Percentiles rank a stretch among this genome's conserved stretches.
Conservation (phyloP, 73 alveolate species). For the Urostyla sp. region DNA sequence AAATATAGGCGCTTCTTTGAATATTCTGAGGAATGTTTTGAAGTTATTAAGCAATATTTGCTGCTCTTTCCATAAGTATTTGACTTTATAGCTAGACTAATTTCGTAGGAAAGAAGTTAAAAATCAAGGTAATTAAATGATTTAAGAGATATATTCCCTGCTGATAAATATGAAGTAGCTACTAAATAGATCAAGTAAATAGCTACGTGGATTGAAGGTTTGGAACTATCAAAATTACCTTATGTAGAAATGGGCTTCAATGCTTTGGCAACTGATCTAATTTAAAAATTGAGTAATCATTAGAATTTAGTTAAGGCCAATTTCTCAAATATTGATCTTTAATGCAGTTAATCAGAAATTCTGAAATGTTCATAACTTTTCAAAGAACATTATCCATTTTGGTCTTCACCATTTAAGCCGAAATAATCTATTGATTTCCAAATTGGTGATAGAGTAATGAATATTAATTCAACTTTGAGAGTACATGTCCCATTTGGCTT, state of each 20-base stretch:
- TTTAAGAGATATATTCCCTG: conserved; percentile 33
- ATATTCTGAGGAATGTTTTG: conserved; percentile 56
- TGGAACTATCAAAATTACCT: conserved; percentile 21
- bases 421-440: conserved; percentile 14
- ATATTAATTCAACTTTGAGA: conserved; percentile 32
- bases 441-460: conserved; percentile 74
- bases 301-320: background rate
- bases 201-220: conserved; percentile 45
- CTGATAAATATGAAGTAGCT: conserved; percentile 2
- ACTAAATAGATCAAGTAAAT: conserved; percentile 16
- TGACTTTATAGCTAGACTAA: conserved; percentile 10
- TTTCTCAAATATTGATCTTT: conserved; percentile 1
- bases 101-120: conserved; percentile 1
- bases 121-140: conserved; percentile 2
- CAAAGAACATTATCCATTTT: conserved; percentile 64
- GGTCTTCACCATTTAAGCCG: conserved; percentile 60
- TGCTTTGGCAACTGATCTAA: conserved; percentile 16
- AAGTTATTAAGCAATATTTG: conserved; percentile 39
- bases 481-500: conserved; percentile 69
- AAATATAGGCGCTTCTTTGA: conserved; percentile 56
- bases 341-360: conserved; percentile 5
- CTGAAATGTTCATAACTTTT: conserved; percentile 18
- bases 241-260: conserved; percentile 61
- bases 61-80: conserved; percentile 24
- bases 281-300: conserved; percentile 2